Conservation (phyloP, 1,284 basidiomycete genomes). For the Coriolopsis trogii region DNA sequence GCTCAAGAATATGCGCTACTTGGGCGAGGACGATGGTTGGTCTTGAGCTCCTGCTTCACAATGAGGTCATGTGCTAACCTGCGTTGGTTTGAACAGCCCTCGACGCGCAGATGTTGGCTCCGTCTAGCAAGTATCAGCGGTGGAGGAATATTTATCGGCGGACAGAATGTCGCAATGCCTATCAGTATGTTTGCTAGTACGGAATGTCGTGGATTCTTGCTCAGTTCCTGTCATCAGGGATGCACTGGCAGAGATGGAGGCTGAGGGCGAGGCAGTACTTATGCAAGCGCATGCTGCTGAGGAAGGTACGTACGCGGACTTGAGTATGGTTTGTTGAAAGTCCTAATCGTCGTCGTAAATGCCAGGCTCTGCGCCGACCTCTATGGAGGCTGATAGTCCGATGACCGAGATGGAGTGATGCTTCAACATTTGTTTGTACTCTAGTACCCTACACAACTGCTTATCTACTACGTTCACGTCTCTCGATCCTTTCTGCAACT, state of each 20-base stretch:
- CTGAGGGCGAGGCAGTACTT: constrained; percentile 1
- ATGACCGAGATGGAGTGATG: constrained; percentile 22
- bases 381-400: constrained; percentile 21
- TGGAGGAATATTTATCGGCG: constrained; percentile 32
- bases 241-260: constrained; percentile 22
- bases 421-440: too few species aligned
- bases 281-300: background rate
- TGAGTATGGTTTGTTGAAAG: too few species aligned
- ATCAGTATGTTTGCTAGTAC: constrained; percentile 25
- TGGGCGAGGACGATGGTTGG: constrained; percentile 46
- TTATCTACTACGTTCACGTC: too few species aligned
- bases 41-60: background rate
- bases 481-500: too few species aligned
- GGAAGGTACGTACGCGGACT: background rate
- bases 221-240: constrained; percentile 6
- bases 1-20: constrained; percentile 37
- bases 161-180: constrained; percentile 35
- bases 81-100: constrained; percentile 22
- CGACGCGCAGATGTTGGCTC: constrained; percentile 33
- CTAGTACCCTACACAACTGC: too few species aligned
- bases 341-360: background rate
- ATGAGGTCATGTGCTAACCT: background rate
- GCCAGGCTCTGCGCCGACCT: constrained; percentile 1
- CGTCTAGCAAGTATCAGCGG: constrained; percentile 32
- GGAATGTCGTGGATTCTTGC: too few species aligned